phyloP scores from a whole-genome alignment of 1,284 basidiomycete genomes.

The Amylostereum chailletii region DNA sequence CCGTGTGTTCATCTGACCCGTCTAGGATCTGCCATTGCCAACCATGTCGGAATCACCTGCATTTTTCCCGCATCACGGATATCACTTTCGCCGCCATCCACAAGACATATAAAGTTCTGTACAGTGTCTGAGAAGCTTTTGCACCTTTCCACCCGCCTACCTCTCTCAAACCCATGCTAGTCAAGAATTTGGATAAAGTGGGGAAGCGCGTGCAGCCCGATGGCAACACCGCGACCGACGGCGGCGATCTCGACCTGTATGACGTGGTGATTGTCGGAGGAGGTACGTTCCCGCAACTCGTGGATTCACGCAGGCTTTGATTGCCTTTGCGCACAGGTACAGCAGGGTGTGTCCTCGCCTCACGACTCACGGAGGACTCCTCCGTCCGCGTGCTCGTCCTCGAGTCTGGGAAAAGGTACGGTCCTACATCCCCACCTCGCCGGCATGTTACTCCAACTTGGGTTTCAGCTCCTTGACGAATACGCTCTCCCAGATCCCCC shows the following conservation, averaged over 20 bases:
- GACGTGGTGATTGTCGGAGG: conserved; percentile 61
- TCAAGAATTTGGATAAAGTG: too few relatives aligned
- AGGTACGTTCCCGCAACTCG: conserved; percentile 28
- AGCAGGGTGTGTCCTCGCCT: conserved; percentile 59
- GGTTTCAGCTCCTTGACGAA: conserved; percentile 14
- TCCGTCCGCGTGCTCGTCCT: conserved; percentile 48
- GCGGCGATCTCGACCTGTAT: conserved; percentile 31
- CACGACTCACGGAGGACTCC: conserved; percentile 53
- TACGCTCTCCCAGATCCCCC: conserved; percentile 16
- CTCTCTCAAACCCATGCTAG: too few relatives aligned
- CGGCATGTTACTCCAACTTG: not conserved
- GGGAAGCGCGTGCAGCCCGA: too few relatives aligned
- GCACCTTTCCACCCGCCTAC: too few relatives aligned
- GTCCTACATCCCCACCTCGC: conserved; percentile 3
- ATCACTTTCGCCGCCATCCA: too few relatives aligned
- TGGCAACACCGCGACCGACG: too few relatives aligned
- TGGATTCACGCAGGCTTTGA: not conserved
- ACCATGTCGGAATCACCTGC: too few relatives aligned
- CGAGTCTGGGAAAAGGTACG: conserved; percentile 57
- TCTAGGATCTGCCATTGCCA: too few relatives aligned
- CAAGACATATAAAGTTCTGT: too few relatives aligned
- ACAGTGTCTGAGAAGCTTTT: too few relatives aligned
- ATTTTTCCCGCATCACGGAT: too few relatives aligned
- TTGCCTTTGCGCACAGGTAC: conserved; percentile 36
- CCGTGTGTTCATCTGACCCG: too few relatives aligned